Evolutionary conservation across 768 basidiomycete species (phyloP), one percentile per base, ranked within the genome.

Genomic region (Neoboletus subvelutipes): DNA sequence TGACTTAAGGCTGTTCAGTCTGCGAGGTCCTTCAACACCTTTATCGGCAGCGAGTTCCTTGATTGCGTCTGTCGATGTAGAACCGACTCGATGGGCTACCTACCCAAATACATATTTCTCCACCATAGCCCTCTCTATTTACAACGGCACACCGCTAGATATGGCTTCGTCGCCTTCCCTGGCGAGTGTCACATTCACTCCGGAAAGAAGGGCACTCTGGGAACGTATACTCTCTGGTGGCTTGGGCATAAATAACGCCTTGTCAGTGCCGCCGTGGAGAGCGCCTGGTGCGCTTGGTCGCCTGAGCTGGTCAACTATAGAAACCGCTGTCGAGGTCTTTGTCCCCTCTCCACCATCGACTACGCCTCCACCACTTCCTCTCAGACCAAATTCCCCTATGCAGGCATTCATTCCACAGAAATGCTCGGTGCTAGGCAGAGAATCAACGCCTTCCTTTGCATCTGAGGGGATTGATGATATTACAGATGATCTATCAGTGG

Each of bases 51-150:
- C 45, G 18, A 47, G 57, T 39, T 48, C 24, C 13, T 50, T n/a
- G 18, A 26, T 28, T 15, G 13, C 29, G 18, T 49, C 56, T 39
- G 39, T 20, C 24, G 61, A 52, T 20, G 39, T 34, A 15, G 52
- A 55, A 37, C 41, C 29, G 18, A 50, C 46, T 31, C 78, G 87
- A 51, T 90, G 89, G 88, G 88, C 85, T 12, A 66, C 57, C 36
- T 90, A 86, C 63, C 84, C 87, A 4, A 67, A 75, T 37, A 78
- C 78, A 11, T 78, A 83, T 57, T 90, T 90, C 64, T 80, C 81
- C 5, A 84, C 68, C 77, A 36, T 71, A 76, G 40, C 75, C 29
- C 80, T 90, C 17, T 81, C 82, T 5, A 51, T 81, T 1, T 87
- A 84, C 64, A 75, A 67, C 11, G 78, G 80, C 37, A 54, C 51